A percentile compares a stretch with the other conserved stretches of the same genome.
phyloP scores from a whole-genome alignment of 768 basidiomycete genomes.

The Hypholoma fasciculare region DNA sequence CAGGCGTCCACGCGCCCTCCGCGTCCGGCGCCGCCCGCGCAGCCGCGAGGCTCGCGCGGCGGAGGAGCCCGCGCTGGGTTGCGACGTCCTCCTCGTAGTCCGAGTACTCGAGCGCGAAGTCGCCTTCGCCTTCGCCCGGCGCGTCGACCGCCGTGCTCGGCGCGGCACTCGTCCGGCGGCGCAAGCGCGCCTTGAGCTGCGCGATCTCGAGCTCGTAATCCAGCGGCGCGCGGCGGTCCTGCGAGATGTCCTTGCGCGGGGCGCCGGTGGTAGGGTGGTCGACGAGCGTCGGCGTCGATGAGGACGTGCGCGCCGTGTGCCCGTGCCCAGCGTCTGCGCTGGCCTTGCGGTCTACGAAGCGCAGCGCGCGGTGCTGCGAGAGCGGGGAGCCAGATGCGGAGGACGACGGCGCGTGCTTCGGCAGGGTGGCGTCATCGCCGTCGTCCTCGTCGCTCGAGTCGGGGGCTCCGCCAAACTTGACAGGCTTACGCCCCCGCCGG shows the following conservation, averaged over 20 bases:
- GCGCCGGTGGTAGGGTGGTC: constrained; percentile 5
- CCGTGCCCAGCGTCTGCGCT: neutral
- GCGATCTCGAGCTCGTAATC: constrained; percentile 44
- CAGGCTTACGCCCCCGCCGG: constrained; percentile 26
- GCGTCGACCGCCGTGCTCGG: neutral
- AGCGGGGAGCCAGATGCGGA: constrained; percentile 13
- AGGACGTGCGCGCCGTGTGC: constrained; percentile 12
- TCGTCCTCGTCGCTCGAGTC: constrained; percentile 33
- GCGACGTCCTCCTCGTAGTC: constrained; percentile 50
- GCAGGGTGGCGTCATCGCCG: constrained; percentile 14
- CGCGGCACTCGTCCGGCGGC: constrained; percentile 1
- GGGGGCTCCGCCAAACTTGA: constrained; percentile 30
- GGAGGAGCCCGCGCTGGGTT: constrained; percentile 14
- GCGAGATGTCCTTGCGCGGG: neutral
- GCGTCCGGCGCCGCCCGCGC: constrained; percentile 8
- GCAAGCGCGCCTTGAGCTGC: constrained; percentile 29
- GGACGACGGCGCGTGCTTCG: neutral
- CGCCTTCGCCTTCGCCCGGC: constrained; percentile 8
- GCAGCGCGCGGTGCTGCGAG: neutral
- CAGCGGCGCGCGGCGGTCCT: neutral
- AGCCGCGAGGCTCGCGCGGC: neutral
- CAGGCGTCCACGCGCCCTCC: constrained; percentile 45
- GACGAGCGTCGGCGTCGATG: constrained; percentile 30
- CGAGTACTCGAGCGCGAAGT: constrained; percentile 31
- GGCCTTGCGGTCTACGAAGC: neutral